Evolutionary conservation across 2,329 filamentous ascomycete genomes (phyloP), one percentile per base, ranked within the genome.

Genomic region (Colletotrichum godetiae): DNA sequence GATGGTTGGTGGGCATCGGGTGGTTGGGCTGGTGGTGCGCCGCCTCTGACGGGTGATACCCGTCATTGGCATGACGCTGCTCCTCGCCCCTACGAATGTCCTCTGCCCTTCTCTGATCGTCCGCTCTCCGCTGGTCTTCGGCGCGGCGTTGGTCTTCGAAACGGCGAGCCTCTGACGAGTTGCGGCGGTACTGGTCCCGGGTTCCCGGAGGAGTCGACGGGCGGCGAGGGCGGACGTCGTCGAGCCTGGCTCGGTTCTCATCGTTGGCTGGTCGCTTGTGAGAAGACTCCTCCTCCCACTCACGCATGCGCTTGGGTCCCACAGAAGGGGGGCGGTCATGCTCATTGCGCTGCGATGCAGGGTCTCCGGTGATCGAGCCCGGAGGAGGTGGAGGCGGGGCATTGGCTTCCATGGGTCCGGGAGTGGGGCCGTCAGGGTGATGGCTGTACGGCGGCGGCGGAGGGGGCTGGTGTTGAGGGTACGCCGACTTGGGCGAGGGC

Each of bases 1-100:
- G 82, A 78, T 89, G 89, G 66, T 83, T 86, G 24, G 82, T 72
- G 27, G 88, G 87, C 75, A 92, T 86, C 22, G 89, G 84, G 78
- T 88, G 92, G 59, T 89, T 89, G 37, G 88, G 92, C 29, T 92
- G 92, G 79, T 97, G 95, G 80, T 98, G 95, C 2, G 95, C 95
- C 67, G 95, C 94, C 82, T 98, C 95, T 0, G 95, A 98, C 5
- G 96, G 95, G 81, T 98, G 94, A 79, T 98, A 98, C 68, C 89
- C 92, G 66, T 97, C 94, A 75, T 92, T 92, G 37, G 88, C 89
- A 68, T 94, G 92, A 64, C 94, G 93, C 77, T 93, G 89, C 74
- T 90, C 88, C 35, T 91, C 89, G 6, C 81, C 82, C 33, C 88
- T 84, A 49, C 88, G 87, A 76, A 87, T 84, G 27, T 87, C 85